Base-by-base conservation (phyloP, 2,329 filamentous ascomycete genomes). In the Trichophyton equinum region DNA sequence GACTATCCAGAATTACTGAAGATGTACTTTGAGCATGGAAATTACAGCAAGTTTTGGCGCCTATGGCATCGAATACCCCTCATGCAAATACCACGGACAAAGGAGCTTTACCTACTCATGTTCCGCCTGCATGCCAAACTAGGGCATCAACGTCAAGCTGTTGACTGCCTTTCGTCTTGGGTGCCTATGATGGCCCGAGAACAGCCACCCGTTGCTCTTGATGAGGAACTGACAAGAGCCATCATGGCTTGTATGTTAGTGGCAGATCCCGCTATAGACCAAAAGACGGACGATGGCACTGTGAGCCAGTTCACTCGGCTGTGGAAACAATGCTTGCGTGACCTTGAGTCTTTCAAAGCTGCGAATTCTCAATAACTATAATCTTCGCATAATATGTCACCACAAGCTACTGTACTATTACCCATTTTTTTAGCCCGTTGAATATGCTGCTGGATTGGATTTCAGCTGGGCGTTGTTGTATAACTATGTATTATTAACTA, bases 151-250 rank as follows among this genome's bases (percentile, higher is more conserved):
- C 61, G 66, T 61, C 56, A 70, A 74, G 63, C 84, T 76, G 69
- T 76, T 71, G 59, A 75, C 76, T 62, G 78, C 75, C 22, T 72
- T 82, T 63, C 78, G 77, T 78, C 74, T 63, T 81, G 80, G 68
- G 76, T 82, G n/a, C 76, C 78, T 1, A 82, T 85, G 67, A 85
- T 88, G 81, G 64, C 75, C 18, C 70, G 73, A 55, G 85, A 88
- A 68, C 63, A 76, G 0, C 79, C 80, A 1, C 72, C 75, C 0
- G 76, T 88, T 15, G 59, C 64, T 25, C 72, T 80, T 0, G 64
- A 74, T 7, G 77, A 75, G 1, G 62, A 69, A 1, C 65, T 88
- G 4, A 77, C 77, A 56, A 62, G 72, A 1, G 72, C 79, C 1
- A 66, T 87, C n/a, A 75, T 78, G 67, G 71, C 74, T 0, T 87